These are phyloP conservation scores for Scedosporium boydii DNA, from an alignment of 2,329 filamentous ascomycete genomes.

Conservation along the genomic window DNA sequence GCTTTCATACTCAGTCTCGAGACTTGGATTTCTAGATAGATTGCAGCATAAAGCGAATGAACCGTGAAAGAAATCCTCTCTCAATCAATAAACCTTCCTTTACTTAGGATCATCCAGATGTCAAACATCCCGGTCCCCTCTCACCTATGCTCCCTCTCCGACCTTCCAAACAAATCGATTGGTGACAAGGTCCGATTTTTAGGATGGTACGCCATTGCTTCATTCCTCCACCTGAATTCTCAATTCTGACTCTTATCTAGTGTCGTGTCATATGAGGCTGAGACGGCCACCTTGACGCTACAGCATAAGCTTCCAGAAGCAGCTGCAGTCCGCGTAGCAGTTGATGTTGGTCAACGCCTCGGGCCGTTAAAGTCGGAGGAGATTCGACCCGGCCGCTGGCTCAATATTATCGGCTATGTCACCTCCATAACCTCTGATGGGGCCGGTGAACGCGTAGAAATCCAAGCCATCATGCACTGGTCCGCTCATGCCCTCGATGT, in stretches of 20 bases:
- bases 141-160: constrained; percentile 53
- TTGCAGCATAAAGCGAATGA: too few relatives aligned
- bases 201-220: constrained; percentile 60
- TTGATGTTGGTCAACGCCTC: constrained; percentile 65
- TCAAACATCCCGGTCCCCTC: constrained; percentile 54
- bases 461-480: constrained; percentile 76
- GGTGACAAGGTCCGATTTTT: constrained; percentile 84
- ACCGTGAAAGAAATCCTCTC: background rate
- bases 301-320: constrained; percentile 53
- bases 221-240: constrained; percentile 2
- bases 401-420: constrained; percentile 82
- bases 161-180: constrained; percentile 38
- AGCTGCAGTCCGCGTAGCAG: constrained; percentile 39
- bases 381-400: constrained; percentile 68
- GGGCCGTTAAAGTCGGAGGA: constrained; percentile 53
- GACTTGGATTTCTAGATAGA: too few relatives aligned
- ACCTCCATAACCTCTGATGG: constrained; percentile 17
- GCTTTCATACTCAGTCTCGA: too few relatives aligned
- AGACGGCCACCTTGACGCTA: constrained; percentile 53
- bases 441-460: constrained; percentile 22
- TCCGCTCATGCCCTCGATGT: constrained; percentile 64
- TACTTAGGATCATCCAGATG: constrained; percentile 23
- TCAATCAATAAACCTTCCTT: background rate
- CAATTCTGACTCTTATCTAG: constrained; percentile 20
- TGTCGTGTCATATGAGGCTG: constrained; percentile 39